Conservation (phyloP, 2,329 filamentous ascomycete genomes). For the Colletotrichum echinochloae region DNA sequence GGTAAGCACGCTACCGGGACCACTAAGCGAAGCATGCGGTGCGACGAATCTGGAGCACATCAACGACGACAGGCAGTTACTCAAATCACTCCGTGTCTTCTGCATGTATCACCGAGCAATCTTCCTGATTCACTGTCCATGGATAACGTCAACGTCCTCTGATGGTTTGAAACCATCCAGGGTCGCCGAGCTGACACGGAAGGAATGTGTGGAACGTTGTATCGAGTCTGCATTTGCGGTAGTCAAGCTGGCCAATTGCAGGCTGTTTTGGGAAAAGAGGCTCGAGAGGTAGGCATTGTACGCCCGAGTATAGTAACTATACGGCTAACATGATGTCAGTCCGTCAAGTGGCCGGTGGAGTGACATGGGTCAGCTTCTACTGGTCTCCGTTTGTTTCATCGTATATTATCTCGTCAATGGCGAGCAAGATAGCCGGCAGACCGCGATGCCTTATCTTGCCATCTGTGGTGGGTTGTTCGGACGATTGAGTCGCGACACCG, state of each 20-base stretch:
- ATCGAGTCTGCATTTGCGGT: slow-evolving; percentile 32
- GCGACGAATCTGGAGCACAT: slow-evolving; percentile 20
- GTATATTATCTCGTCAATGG: slow-evolving; percentile 30
- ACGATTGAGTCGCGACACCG: slow-evolving; percentile 18
- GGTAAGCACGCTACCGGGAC: slow-evolving; percentile 12
- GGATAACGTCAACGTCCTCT: slow-evolving; percentile 10
- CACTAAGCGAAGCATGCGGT: slow-evolving; percentile 23
- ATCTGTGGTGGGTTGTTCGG: slow-evolving; percentile 32
- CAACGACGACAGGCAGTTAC: slow-evolving; percentile 15
- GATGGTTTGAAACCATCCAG: slow-evolving; percentile 4
- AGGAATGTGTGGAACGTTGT: slow-evolving; percentile 23
- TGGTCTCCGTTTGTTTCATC: slow-evolving; percentile 35
- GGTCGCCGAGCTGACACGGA: slow-evolving; percentile 11
- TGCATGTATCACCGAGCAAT: slow-evolving; percentile 35
- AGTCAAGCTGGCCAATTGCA: slow-evolving; percentile 28
- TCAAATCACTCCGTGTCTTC: slow-evolving; percentile 26
- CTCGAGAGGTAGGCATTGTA: slow-evolving; percentile 9
- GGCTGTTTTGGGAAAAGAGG: slow-evolving; percentile 27
- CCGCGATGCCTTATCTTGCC: slow-evolving; percentile 29
- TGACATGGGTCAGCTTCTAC: slow-evolving; percentile 30
- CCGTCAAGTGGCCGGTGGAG: slow-evolving; percentile 25
- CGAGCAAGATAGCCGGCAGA: slow-evolving; percentile 16
- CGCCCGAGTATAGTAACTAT: no score
- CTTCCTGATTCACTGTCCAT: slow-evolving; percentile 30
- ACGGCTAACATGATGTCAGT: neutral